Evolutionary conservation across 2,329 filamentous ascomycete species (phyloP).

Genomic region (Colletotrichum liriopes): DNA sequence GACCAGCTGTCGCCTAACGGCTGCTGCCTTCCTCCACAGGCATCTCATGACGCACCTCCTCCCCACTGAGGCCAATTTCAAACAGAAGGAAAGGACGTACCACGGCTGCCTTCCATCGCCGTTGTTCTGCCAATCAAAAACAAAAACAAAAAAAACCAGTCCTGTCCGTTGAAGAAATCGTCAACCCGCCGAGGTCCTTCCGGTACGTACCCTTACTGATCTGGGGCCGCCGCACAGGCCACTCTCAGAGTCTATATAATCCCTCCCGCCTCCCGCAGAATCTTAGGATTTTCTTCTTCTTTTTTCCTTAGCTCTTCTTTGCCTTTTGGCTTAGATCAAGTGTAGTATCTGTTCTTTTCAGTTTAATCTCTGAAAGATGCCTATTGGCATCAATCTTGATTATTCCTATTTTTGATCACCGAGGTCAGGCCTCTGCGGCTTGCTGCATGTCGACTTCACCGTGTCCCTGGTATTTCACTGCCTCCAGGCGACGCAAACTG

Average conservation of each 20-base stretch:
- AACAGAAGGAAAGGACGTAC: constrained; percentile 11
- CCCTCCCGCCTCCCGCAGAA: neutral
- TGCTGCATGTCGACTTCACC: constrained; percentile 73
- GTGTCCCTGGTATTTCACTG: constrained; percentile 83
- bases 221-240: constrained; percentile 26
- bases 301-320: constrained; percentile 58
- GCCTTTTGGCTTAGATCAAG: constrained; percentile 73
- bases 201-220: constrained; percentile 36
- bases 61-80: constrained; percentile 34
- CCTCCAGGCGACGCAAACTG: constrained; percentile 76
- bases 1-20: neutral
- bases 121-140: neutral
- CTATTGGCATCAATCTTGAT: constrained; percentile 76
- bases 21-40: neutral
- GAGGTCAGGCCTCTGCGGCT: constrained; percentile 71
- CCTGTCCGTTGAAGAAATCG: constrained; percentile 10
- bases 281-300: constrained; percentile 49
- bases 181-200: constrained; percentile 14
- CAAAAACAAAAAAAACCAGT: neutral
- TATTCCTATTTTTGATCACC: constrained; percentile 79
- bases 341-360: constrained; percentile 88
- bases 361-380: constrained; percentile 85
- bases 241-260: constrained; percentile 19
- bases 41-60: neutral
- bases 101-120: constrained; percentile 1